Conservation (phyloP, 2,329 filamentous ascomycete species). For the Sphaerulina populicola region DNA sequence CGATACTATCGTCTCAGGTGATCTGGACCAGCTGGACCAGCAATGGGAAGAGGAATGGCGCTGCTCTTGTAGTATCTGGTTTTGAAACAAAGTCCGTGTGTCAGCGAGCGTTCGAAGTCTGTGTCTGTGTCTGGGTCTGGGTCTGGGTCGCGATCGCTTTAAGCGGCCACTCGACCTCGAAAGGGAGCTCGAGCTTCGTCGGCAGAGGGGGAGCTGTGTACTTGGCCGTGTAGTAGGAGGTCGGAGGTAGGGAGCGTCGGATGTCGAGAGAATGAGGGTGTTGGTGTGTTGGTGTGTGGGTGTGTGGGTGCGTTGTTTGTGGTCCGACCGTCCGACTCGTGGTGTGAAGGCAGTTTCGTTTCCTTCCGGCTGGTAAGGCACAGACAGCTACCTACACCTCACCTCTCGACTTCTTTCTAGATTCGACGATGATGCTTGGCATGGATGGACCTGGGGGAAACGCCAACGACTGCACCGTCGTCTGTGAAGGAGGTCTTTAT, state of each 20-base stretch:
- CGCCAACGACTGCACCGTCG: too few species aligned
- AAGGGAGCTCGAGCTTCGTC: neutral
- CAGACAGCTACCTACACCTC: too few species aligned
- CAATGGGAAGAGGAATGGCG: neutral
- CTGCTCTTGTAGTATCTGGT: neutral
- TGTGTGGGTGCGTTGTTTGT: conserved; percentile 6
- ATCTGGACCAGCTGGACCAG: neutral
- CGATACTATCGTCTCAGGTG: neutral
- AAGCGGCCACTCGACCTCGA: neutral
- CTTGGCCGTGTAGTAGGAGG: neutral
- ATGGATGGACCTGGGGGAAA: too few species aligned
- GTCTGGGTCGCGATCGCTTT: neutral
- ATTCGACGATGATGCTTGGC: too few species aligned
- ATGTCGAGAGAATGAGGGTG: neutral
- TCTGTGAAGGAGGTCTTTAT: too few species aligned
- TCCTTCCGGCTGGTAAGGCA: too few species aligned
- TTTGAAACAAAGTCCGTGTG: neutral
- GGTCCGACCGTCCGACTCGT: neutral
- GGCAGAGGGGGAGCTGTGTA: neutral
- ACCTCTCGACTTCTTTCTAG: too few species aligned
- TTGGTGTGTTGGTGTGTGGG: conserved; percentile 6
- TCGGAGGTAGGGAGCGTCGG: neutral
- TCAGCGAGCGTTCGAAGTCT: neutral
- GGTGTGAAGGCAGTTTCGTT: neutral
- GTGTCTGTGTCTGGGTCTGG: neutral